These are phyloP conservation scores for Annulohypoxylon moriforme DNA, from an alignment of 495 filamentous ascomycete genomes.

Conservation along the genomic window DNA sequence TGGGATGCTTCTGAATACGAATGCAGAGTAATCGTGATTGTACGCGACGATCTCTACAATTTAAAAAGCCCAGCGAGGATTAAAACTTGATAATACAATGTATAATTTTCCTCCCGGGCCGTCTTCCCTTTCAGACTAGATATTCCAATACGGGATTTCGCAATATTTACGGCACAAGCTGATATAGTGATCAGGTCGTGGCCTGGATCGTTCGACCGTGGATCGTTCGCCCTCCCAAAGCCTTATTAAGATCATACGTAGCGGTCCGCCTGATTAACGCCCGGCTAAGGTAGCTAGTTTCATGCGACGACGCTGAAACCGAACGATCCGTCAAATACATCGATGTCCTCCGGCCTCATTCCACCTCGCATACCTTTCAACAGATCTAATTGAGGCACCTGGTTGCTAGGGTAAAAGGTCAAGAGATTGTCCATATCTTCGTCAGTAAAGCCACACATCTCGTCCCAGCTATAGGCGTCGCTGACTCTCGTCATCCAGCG, in stretches of 20 bases:
- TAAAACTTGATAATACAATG: neutral
- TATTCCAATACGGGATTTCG: neutral
- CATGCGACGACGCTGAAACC: slow-evolving; percentile 66
- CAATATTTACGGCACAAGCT: neutral
- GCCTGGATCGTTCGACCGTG: neutral
- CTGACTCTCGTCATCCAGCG: slow-evolving; percentile 95
- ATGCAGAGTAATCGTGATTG: no score
- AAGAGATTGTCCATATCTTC: slow-evolving; percentile 84
- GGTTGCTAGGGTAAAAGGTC: slow-evolving; percentile 69
- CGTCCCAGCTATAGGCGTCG: slow-evolving; percentile 85
- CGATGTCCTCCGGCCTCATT: slow-evolving; percentile 57
- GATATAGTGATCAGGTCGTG: neutral
- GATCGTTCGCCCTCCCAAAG: neutral
- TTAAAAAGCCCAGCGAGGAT: neutral
- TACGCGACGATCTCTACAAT: no score
- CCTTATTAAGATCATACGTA: neutral
- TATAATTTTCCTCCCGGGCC: neutral
- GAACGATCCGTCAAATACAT: slow-evolving; percentile 69
- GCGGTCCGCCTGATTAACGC: neutral
- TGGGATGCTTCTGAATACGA: no score
- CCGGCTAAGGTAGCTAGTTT: neutral
- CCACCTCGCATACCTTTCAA: slow-evolving; percentile 63
- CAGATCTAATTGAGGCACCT: slow-evolving; percentile 60
- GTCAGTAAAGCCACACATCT: slow-evolving; percentile 85
- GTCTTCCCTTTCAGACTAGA: neutral